Evolutionary conservation across 768 basidiomycete species (phyloP).

Genomic region (Cystofilobasidium capitatum): DNA sequence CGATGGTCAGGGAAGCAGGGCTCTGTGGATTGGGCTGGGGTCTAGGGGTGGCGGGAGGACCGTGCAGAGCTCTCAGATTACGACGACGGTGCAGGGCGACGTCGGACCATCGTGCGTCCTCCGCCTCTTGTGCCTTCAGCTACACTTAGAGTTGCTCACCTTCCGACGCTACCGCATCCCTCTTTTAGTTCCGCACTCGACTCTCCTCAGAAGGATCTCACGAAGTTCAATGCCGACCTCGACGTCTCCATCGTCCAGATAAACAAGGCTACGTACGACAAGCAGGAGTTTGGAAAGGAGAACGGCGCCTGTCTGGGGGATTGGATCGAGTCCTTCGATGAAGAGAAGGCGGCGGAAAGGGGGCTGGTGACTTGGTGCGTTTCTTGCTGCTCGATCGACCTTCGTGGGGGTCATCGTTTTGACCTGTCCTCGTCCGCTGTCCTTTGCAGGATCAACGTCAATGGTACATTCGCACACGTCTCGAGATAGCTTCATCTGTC

Average conservation of each 20-base stretch:
- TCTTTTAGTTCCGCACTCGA: not conserved
- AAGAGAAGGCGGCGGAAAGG: not conserved
- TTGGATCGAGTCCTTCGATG: not conserved
- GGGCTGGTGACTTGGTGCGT: constrained; percentile 8
- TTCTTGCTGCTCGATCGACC: not conserved
- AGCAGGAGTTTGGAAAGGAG: constrained; percentile 1
- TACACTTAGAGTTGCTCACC: too few species aligned
- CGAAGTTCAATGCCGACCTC: not conserved
- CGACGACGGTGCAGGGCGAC: too few species aligned
- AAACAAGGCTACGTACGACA: not conserved
- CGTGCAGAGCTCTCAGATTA: too few species aligned
- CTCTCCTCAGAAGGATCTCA: not conserved
- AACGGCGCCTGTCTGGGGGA: not conserved
- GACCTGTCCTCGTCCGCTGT: too few species aligned
- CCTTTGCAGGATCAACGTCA: constrained; percentile 11
- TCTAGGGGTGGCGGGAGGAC: too few species aligned
- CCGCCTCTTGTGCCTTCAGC: too few species aligned
- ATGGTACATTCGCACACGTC: too few species aligned
- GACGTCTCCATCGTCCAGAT: not conserved
- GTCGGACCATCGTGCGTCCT: too few species aligned
- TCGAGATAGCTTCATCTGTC: not conserved
- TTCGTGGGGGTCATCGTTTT: not conserved
- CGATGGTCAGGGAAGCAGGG: too few species aligned
- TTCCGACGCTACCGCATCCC: too few species aligned
- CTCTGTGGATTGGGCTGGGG: too few species aligned